Base-by-base conservation (phyloP, 176 grass and related monocot genomes). In the Carex myosuroides region DNA sequence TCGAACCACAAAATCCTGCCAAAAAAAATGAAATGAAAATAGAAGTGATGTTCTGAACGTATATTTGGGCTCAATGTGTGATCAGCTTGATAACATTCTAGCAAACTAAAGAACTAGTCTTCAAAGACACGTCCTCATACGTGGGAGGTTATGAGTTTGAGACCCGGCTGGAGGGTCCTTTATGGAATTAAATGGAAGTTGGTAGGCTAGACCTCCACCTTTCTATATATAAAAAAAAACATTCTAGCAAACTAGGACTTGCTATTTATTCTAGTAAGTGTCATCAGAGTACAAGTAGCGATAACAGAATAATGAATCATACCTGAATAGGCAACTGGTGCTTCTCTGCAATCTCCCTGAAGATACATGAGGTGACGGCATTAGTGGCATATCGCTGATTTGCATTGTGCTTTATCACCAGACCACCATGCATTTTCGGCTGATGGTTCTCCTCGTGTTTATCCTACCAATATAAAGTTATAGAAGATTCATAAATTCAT, bases 401-500 rank as follows among this genome's bases (percentile, higher is more conserved):
- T 65, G 96, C 96, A 3, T 98, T 95, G 67, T 95, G 89, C 80
- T 98, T 98, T 80, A 98, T 95, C 60, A 98, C 96, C 85, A 95
- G 91, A 84, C 96, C 96, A 77, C 96, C 91, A 68, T 98, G 96
- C 60, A 98, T 64, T 71, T 95, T 98, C 32, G 96, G 96, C 79
- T 98, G 91, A 88, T 98, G 96, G 48, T 98, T 98, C 46, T 98
- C 96, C 91, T 98, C 96, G 58, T 98, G 96, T 81, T 98, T 98
- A 77, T 98, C 93, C 95, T 98, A 53, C 6, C 84, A 85, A 90
- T 12, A 73, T 10, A 75, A 67, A 39, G 35, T 78, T 29, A 63
- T 29, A 77, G 55, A 54, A 55, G 24, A 46, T 30, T 76, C 11
- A 56, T 5, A 56, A 55, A 56, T 30, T 22, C 59, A 22, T 59